Evolutionary conservation across 192 early-diverging fungal genomes (phyloP), one percentile per base, ranked within the genome.

Genomic region (Lobosporangium transversale): DNA sequence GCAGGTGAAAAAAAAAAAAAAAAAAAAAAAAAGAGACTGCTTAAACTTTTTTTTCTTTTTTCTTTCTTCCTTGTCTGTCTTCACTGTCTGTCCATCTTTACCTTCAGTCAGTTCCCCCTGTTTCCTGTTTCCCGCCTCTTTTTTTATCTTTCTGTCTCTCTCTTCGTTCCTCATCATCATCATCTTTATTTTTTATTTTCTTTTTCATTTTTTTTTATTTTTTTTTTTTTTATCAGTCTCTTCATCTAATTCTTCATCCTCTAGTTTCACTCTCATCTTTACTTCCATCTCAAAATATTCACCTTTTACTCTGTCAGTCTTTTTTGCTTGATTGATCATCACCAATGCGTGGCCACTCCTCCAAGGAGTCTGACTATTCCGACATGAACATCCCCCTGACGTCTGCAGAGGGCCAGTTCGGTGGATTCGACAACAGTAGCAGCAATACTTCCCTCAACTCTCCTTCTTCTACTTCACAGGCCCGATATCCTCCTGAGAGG

Each of bases 381-480:
- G 81, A 82, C 35, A 79, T 69, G 51, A 82, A 82, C 42, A 66
- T 82, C 56, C 81, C 81, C 4, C 51, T 82, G 43, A 82, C 81
- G 24, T 58, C 73, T 18, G 58, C 51, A 8, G 73, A 76, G 40
- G 73, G 55, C 27, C 57, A 66, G 3, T 76, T 53, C 30, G 69
- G 54, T n/a, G 69, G 54, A 21, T 63, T 63, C 21, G 69, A 71
- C 21, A 53, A 17, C 1, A 53, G 32, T 15, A 53, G 17, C 18
- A 53, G 51, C 18, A 53, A 53, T 20, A 30, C 51, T 31, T 53
- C 51, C 8, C 20, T 23, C 1, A n/a, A 53, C 30, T 53, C 51
- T 4, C 45, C 29, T 12, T 50, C 54, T 5, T 40, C 57, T n/a
- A 35, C 73, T 10, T 66, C 58, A 2, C 45, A 45, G 14, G 26